Evolutionary conservation across 257 asterid species (phyloP), one percentile per base, ranked within the genome.

Genomic region (Solanum rostratum): DNA sequence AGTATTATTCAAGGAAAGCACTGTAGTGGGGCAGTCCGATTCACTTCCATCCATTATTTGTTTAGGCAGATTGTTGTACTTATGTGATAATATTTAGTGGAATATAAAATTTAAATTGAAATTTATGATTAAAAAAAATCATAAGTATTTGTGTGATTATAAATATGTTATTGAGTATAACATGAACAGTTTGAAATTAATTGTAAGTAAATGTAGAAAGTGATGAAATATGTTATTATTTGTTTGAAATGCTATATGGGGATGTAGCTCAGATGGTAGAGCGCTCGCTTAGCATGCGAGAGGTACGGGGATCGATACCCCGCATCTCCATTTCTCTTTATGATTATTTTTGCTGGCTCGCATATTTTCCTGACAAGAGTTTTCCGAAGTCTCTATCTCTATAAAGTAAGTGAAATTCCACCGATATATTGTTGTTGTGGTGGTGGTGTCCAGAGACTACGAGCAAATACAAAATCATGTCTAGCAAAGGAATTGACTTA

Each of bases 251-350:
- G 1, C 0, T 1, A 7, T 11, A 10, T 11, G 92, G 91, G 92
- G 90, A 87, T 91, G 93, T 91, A 91, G 92, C 91, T 89, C 92
- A 89, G 91, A 91, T 89, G 93, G 93, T 91, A 91, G 90, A 91
- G 89, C 89, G 86, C 90, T 88, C 88, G 90, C 90, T 87, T 86
- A 76, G 89, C 89, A 85, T 89, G 91, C 87, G 91, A 90, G 88
- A 87, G 90, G 89, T 80, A 85, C 88, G 90, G 90, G 90, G 88
- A 86, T 89, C 90, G 90, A 87, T 86, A 86, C 89, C 89, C 89
- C 90, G 91, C 90, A 86, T 90, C 90, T 90, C 92, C 92, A 33
- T 33, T 5, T 33, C n/a, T n/a, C n/a, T n/a, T n/a, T n/a, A n/a
- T n/a, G n/a, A 90, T 33, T 29, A 2, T 29, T 33, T 33, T 33